Evolutionary conservation across 805 yeast genomes (phyloP).

Genomic region (Saccharomycopsis microspora): DNA sequence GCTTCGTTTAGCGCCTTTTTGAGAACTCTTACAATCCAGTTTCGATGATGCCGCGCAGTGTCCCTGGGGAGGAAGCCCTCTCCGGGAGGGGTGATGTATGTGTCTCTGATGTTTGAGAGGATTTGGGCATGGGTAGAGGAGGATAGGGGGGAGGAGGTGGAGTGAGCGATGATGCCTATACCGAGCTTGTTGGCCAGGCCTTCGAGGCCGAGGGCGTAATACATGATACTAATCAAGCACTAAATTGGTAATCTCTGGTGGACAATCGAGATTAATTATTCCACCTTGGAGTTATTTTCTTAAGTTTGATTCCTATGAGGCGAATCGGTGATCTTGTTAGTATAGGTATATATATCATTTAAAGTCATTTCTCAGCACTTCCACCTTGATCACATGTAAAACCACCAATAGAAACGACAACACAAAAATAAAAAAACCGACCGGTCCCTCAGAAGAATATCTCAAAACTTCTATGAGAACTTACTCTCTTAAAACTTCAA

Average conservation of each 20-base stretch:
- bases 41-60: constrained; percentile 91
- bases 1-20: constrained; percentile 58
- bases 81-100: constrained; percentile 94
- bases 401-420: too few species aligned
- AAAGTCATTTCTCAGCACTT: too few species aligned
- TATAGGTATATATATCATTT: too few species aligned
- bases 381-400: too few species aligned
- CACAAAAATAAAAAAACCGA: too few species aligned
- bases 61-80: constrained; percentile 96
- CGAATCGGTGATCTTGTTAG: background rate
- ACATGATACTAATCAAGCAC: constrained; percentile 18
- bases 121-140: constrained; percentile 57
- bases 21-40: constrained; percentile 81
- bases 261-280: background rate
- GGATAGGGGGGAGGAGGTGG: constrained; percentile 37
- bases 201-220: constrained; percentile 81
- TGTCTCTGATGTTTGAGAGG: constrained; percentile 85
- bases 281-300: background rate
- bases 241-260: background rate
- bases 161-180: constrained; percentile 79
- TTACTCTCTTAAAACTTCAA: too few species aligned
- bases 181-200: constrained; percentile 97
- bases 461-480: too few species aligned
- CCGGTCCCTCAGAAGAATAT: too few species aligned
- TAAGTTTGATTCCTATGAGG: background rate